phyloP scores from a whole-genome alignment of 2,329 filamentous ascomycete species.

The Penicillium rolfsii region DNA sequence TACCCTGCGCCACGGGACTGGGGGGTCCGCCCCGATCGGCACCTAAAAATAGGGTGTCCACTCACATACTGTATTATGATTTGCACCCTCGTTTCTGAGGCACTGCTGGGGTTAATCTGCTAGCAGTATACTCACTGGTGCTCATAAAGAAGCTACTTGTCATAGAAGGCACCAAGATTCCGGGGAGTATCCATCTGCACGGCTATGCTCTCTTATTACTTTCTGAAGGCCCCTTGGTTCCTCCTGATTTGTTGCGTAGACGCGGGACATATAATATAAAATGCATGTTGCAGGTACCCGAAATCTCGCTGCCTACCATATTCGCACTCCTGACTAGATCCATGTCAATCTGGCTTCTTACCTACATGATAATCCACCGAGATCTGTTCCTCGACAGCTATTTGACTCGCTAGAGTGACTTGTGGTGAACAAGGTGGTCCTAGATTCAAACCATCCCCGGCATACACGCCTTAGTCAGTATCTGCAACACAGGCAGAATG shows the following conservation, averaged over 20 bases:
- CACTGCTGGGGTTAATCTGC: neutral
- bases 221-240: neutral
- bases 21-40: conserved; percentile 21
- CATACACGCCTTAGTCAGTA: neutral
- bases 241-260: conserved; percentile 1
- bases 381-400: neutral
- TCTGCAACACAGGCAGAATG: neutral
- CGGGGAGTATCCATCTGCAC: conserved; percentile 10
- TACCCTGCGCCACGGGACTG: conserved; percentile 23
- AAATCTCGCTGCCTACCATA: conserved; percentile 16
- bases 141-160: neutral
- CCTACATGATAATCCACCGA: neutral
- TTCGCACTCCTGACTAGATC: neutral
- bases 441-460: neutral
- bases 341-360: neutral
- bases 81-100: conserved; percentile 1
- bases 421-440: conserved; percentile 1
- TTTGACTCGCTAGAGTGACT: neutral
- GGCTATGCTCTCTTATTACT: conserved; percentile 14
- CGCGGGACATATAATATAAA: neutral
- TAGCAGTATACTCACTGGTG: neutral
- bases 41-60: conserved; percentile 30
- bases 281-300: conserved; percentile 15
- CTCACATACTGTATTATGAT: neutral
- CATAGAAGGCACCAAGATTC: conserved; percentile 17